phyloP scores from a whole-genome alignment of 805 yeast species.

The Kodamaea neixiangensis region DNA sequence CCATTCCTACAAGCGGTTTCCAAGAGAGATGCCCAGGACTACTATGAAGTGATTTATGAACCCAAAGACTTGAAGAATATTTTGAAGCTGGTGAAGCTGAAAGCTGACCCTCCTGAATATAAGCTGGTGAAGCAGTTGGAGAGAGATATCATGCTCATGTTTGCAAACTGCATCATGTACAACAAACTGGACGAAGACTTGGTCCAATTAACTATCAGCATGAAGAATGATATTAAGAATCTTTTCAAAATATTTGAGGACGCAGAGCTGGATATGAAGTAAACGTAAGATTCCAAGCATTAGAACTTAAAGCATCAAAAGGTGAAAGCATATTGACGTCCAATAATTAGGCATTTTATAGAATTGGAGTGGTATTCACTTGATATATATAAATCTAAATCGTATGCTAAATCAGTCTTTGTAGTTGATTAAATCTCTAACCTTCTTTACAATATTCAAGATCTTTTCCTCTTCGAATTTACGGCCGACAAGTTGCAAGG shows the following conservation, averaged over 20 bases:
- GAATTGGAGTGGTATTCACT: background rate
- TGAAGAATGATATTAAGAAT: slow-evolving; percentile 66
- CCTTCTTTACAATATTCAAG: slow-evolving; percentile 46
- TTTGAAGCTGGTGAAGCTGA: slow-evolving; percentile 52
- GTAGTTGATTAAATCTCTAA: slow-evolving; percentile 6
- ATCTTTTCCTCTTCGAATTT: slow-evolving; percentile 64
- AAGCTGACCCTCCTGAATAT: slow-evolving; percentile 37
- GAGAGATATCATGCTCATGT: slow-evolving; percentile 71
- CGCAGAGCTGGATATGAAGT: slow-evolving; percentile 33
- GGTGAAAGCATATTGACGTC: background rate
- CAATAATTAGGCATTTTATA: background rate
- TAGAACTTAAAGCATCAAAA: no score
- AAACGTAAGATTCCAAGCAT: background rate
- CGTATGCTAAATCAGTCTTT: background rate
- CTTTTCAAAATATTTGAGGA: slow-evolving; percentile 61
- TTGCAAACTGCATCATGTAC: slow-evolving; percentile 83
- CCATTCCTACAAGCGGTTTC: slow-evolving; percentile 73
- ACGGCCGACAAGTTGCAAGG: slow-evolving; percentile 65
- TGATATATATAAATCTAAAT: background rate
- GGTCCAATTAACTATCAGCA: slow-evolving; percentile 61
- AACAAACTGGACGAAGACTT: slow-evolving; percentile 66
- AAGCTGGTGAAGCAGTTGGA: slow-evolving; percentile 64
- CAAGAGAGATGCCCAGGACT: slow-evolving; percentile 67
- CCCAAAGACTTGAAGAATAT: slow-evolving; percentile 74
- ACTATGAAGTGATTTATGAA: slow-evolving; percentile 54